Base-by-base conservation (phyloP, 805 yeast genomes). In the Metschnikowia noctiluminum region DNA sequence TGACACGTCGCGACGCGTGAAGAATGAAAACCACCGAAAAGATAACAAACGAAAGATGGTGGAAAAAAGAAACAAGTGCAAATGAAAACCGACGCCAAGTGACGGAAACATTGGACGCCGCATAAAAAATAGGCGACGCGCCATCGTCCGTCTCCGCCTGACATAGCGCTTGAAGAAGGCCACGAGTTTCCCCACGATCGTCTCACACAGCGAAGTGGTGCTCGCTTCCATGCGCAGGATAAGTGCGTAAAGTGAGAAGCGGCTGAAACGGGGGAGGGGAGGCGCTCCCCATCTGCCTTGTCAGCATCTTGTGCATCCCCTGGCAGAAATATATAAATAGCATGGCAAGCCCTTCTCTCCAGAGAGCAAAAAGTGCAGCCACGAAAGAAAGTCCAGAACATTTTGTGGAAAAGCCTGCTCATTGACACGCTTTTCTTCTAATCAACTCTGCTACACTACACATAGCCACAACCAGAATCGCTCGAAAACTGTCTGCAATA, bases 251-350 rank as follows among this genome's bases (percentile, higher is more conserved):
- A 8, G 16, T 28, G 45, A 31, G 36, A 34, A 32, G 37, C 50
- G 45, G 50, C 50, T 42, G 46, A 46, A 46, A 46, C 50, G 49
- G 45, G 46, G 42, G 50, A 46, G 50, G 50, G 50, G 50, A 41
- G 42, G 45, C 28, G 21, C 26, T 27, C 41, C 45, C 48, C 42
- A 14, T 43, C 35, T 36, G 49, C 45, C 38, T 37, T 43, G 46
- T 30, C 39, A 38, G 27, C 35, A n/a, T 26, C 38, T 35, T 42
- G 38, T 38, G 49, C 45, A 38, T 11, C 45, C 50, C 50, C 50
- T 46, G 50, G 50, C 45, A 37, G 50, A 46, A 39, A 42, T 46
- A 40, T 40, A 46, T 46, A 46, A 46, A 46, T 46, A 46, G 50
- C 50, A 42, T 38, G 50, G 46, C 40, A 38, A 27, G 34, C 34